phyloP scores from a whole-genome alignment of 2,329 filamentous ascomycete species.

The Fusarium albosuccineum region DNA sequence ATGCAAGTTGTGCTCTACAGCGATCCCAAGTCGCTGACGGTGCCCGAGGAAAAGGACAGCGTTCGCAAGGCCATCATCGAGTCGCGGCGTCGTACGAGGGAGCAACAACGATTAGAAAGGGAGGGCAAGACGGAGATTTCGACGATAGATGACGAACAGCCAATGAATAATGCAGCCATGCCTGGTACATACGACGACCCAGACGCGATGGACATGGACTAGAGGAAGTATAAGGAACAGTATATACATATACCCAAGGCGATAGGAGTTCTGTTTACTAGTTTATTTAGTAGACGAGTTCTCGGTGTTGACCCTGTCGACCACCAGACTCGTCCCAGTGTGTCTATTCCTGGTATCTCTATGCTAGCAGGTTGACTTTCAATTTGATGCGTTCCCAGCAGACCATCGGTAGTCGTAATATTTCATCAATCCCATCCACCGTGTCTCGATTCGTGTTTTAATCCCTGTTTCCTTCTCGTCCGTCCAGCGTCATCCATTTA shows the following conservation, averaged over 20 bases:
- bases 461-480: background rate
- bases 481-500: background rate
- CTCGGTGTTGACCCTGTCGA: constrained; percentile 5
- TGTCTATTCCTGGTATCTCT: constrained; percentile 27
- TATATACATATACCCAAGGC: constrained; percentile 42
- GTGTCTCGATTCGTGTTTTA: constrained; percentile 8
- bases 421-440: constrained; percentile 2
- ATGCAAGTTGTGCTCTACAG: constrained; percentile 88
- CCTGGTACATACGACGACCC: constrained; percentile 57
- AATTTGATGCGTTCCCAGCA: constrained; percentile 29
- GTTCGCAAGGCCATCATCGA: constrained; percentile 89
- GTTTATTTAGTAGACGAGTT: constrained; percentile 9
- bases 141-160: constrained; percentile 21
- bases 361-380: constrained; percentile 28
- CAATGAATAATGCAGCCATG: constrained; percentile 16
- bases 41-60: constrained; percentile 80
- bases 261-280: constrained; percentile 41
- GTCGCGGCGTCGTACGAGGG: constrained; percentile 75
- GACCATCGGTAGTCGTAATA: constrained; percentile 12
- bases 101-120: constrained; percentile 63
- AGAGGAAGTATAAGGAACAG: constrained; percentile 26
- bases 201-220: constrained; percentile 78
- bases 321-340: constrained; percentile 4
- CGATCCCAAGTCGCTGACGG: constrained; percentile 80
- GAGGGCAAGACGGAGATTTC: constrained; percentile 39